Percentiles rank a stretch among this genome's conserved stretches.
These are phyloP conservation scores for Rhodotorula sp. DNA, from an alignment of 1,284 basidiomycete species.

Conservation along the genomic window DNA sequence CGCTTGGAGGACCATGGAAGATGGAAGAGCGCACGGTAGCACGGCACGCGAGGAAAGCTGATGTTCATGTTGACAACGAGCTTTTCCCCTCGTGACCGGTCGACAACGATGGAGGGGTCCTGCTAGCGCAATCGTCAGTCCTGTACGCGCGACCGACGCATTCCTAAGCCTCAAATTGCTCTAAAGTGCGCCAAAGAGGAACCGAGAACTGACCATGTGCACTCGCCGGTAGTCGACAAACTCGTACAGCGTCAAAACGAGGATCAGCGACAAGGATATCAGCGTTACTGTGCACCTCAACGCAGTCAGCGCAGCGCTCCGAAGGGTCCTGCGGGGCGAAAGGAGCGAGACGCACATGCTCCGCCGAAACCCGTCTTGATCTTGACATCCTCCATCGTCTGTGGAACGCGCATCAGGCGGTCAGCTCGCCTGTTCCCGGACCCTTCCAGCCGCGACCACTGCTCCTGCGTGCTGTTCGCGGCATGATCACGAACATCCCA, in stretches of 20 bases:
- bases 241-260: constrained; percentile 86
- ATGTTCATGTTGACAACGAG: constrained; percentile 88
- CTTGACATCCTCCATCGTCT: constrained; percentile 98
- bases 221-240: constrained; percentile 92
- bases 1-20: not conserved
- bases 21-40: constrained; percentile 73
- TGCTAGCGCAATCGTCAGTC: not conserved
- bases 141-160: constrained; percentile 30
- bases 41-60: constrained; percentile 94
- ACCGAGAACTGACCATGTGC: constrained; percentile 52
- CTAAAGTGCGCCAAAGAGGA: too few species aligned
- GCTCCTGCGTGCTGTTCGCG: constrained; percentile 8
- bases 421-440: not conserved
- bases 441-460: not conserved
- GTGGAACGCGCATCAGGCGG: constrained; percentile 14
- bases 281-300: constrained; percentile 63
- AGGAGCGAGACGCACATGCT: constrained; percentile 30
- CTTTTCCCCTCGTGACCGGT: constrained; percentile 90
- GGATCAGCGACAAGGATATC: constrained; percentile 84
- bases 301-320: not conserved
- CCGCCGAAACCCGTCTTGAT: constrained; percentile 68
- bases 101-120: constrained; percentile 87
- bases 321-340: not conserved
- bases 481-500: not conserved
- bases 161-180: too few species aligned